These are phyloP conservation scores for Xylaria grammica DNA, from an alignment of 495 filamentous ascomycete genomes.

Conservation along the genomic window DNA sequence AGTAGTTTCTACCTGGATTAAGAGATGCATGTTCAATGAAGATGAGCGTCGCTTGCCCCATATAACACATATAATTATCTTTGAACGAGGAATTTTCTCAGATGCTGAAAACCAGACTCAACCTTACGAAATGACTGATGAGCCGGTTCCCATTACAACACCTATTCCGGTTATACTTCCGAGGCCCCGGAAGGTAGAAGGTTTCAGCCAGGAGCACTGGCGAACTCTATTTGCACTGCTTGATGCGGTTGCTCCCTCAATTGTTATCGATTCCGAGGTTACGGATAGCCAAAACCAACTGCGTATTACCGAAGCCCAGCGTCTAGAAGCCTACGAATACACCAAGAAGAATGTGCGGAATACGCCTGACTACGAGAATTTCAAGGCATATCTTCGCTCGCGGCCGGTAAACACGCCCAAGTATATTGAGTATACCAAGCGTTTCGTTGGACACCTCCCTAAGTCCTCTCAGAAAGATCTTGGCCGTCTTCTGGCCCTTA, in stretches of 20 bases:
- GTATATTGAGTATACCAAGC: constrained; percentile 32
- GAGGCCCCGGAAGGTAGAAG: constrained; percentile 32
- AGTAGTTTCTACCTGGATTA: too few species aligned
- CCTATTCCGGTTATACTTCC: constrained; percentile 39
- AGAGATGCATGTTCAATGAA: too few species aligned
- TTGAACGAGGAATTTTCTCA: too few species aligned
- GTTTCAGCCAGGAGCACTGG: constrained; percentile 44
- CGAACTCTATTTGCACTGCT: constrained; percentile 38
- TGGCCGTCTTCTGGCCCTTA: constrained; percentile 31
- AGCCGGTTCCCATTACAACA: constrained; percentile 22
- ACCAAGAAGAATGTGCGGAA: constrained; percentile 30
- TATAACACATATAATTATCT: too few species aligned
- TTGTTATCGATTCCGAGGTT: constrained; percentile 32
- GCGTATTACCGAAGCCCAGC: constrained; percentile 32
- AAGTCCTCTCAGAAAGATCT: constrained; percentile 35
- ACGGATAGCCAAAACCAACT: constrained; percentile 34
- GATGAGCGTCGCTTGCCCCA: too few species aligned
- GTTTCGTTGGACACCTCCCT: constrained; percentile 32
- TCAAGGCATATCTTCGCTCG: constrained; percentile 44
- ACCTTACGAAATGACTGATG: constrained; percentile 24
- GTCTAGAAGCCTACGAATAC: constrained; percentile 28
- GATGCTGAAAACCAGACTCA: not conserved
- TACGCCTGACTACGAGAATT: constrained; percentile 33
- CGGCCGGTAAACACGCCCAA: constrained; percentile 35
- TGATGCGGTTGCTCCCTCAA: constrained; percentile 43